These are phyloP conservation scores for Torulaspora franciscae DNA, from an alignment of 805 yeast genomes.

Conservation along the genomic window DNA sequence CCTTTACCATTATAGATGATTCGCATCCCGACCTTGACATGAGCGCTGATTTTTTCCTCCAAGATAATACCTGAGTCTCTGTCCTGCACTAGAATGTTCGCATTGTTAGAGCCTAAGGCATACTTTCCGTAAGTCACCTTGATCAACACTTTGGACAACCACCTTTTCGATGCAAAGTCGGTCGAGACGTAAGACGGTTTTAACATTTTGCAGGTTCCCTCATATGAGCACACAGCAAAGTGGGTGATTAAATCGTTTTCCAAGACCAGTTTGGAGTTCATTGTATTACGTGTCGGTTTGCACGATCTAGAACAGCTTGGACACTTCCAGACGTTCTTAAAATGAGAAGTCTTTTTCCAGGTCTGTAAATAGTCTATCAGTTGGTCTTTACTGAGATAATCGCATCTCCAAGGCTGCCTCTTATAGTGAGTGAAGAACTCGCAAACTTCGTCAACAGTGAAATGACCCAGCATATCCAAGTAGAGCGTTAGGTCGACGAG, in stretches of 20 bases:
- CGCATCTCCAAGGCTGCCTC: conserved; percentile 52
- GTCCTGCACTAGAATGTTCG: conserved; percentile 91
- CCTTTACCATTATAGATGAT: conserved; percentile 73
- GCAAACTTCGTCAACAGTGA: conserved; percentile 52
- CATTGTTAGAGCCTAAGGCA: conserved; percentile 81
- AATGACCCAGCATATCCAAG: conserved; percentile 45
- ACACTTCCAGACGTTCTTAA: conserved; percentile 55
- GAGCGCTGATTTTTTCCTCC: conserved; percentile 89
- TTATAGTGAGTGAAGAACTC: conserved; percentile 46
- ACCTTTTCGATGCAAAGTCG: conserved; percentile 75
- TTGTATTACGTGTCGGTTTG: conserved; percentile 44
- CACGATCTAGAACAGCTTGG: conserved; percentile 72
- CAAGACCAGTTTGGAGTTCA: conserved; percentile 26
- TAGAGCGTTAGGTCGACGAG: conserved; percentile 58
- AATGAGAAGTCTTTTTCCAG: conserved; percentile 36
- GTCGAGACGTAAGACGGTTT: conserved; percentile 72
- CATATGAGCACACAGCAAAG: conserved; percentile 77
- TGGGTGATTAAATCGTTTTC: conserved; percentile 75
- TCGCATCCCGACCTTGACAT: conserved; percentile 83
- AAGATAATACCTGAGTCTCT: conserved; percentile 80
- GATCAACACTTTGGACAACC: conserved; percentile 80
- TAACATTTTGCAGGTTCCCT: conserved; percentile 58
- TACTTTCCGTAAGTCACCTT: conserved; percentile 86
- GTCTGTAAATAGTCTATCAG: conserved; percentile 45
- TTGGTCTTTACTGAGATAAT: conserved; percentile 42